phyloP scores from a whole-genome alignment of 768 basidiomycete species.

The Suillus brevipes region DNA sequence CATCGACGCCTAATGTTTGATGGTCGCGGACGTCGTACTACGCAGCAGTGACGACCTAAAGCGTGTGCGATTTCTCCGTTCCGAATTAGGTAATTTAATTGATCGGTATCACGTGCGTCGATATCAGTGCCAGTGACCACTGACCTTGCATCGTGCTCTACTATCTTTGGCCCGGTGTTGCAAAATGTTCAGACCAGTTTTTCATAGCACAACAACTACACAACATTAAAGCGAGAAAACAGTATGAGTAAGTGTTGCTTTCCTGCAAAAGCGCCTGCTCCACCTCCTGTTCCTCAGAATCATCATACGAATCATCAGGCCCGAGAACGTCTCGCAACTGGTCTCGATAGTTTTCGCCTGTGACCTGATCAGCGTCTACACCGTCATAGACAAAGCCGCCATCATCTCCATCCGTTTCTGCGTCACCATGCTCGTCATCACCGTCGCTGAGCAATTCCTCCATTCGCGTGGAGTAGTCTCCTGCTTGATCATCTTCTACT shows the following conservation, averaged over 20 bases:
- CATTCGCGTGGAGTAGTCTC: constrained; percentile 69
- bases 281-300: constrained; percentile 46
- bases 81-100: not conserved
- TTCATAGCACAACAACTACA: too few species aligned
- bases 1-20: not conserved
- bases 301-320: constrained; percentile 55
- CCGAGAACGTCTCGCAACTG: constrained; percentile 75
- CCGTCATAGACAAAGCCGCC: constrained; percentile 76
- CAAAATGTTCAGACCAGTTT: too few species aligned
- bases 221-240: too few species aligned
- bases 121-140: too few species aligned
- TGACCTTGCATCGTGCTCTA: not conserved
- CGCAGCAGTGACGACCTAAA: not conserved
- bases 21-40: not conserved
- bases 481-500: constrained; percentile 40
- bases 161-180: too few species aligned
- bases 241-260: too few species aligned
- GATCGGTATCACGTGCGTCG: not conserved
- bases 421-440: constrained; percentile 28
- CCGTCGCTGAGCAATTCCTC: constrained; percentile 56
- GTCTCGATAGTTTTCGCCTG: constrained; percentile 58
- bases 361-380: constrained; percentile 51
- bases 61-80: not conserved
- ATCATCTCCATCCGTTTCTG: constrained; percentile 52
- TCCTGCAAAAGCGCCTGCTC: constrained; percentile 47